phyloP scores from a whole-genome alignment of 345 rosid species.

The Lepidium sativum region DNA sequence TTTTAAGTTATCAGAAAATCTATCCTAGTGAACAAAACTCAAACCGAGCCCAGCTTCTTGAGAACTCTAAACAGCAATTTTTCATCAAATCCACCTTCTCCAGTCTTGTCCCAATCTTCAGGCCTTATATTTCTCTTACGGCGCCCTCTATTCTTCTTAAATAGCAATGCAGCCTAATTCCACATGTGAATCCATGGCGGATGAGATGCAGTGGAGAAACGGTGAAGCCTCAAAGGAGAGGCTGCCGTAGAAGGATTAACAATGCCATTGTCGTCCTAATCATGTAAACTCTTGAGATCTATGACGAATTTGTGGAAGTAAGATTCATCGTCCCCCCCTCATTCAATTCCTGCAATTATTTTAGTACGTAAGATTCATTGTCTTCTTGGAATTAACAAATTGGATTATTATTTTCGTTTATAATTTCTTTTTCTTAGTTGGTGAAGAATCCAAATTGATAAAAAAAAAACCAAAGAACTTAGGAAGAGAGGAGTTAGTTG shows the following conservation, averaged over 20 bases:
- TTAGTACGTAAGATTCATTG: not conserved
- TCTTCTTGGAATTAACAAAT: not conserved
- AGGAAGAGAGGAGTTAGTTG: slow-evolving; percentile 41
- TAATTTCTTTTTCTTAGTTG: not conserved
- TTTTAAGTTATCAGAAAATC: slow-evolving; percentile 75
- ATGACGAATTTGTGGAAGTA: slow-evolving; percentile 25
- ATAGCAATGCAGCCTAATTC: slow-evolving; percentile 36
- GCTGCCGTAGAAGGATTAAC: slow-evolving; percentile 37
- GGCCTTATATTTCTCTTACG: slow-evolving; percentile 15
- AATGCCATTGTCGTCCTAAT: slow-evolving; percentile 36
- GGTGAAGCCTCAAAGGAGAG: slow-evolving; percentile 44
- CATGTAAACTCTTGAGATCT: slow-evolving; percentile 45
- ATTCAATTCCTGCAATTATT: slow-evolving; percentile 21
- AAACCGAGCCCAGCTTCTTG: slow-evolving; percentile 46
- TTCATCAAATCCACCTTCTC: slow-evolving; percentile 34
- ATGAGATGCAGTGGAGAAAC: slow-evolving; percentile 41
- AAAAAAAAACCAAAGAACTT: slow-evolving; percentile 43
- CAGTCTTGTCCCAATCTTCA: slow-evolving; percentile 20
- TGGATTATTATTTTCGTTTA: not conserved
- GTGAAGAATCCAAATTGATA: slow-evolving; percentile 54
- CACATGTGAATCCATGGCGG: slow-evolving; percentile 53
- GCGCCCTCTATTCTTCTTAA: slow-evolving; percentile 28
- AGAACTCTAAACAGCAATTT: slow-evolving; percentile 34
- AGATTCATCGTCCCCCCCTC: slow-evolving; percentile 20
- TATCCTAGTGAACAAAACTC: slow-evolving; percentile 58